phyloP scores from a whole-genome alignment of 257 asterid species.

The Nemophila menziesii region DNA sequence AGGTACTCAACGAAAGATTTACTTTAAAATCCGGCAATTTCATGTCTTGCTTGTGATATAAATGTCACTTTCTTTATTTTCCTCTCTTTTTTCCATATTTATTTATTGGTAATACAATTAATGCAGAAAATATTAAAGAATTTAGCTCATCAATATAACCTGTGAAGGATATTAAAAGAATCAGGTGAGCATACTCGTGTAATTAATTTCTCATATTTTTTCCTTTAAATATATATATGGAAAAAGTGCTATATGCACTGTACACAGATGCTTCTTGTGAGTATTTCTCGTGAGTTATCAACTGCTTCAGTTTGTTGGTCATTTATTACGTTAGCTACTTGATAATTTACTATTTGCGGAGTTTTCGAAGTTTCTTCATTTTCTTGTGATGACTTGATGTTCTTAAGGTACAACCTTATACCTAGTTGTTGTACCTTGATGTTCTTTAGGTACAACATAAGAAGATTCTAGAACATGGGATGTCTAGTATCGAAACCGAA shows the following conservation, averaged over 20 bases:
- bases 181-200: conserved; percentile 32
- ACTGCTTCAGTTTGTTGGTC: conserved; percentile 52
- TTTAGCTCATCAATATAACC: conserved; percentile 21
- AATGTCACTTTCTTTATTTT: conserved; percentile 17
- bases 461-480: conserved; percentile 63
- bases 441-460: conserved; percentile 17
- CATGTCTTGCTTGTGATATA: conserved; percentile 62
- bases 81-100: conserved; percentile 10
- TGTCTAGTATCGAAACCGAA: conserved; percentile 66
- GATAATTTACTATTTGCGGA: conserved; percentile 17
- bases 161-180: conserved; percentile 27
- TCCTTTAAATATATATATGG: neutral
- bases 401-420: neutral
- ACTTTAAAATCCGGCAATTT: conserved; percentile 24
- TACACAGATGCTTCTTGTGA: conserved; percentile 15
- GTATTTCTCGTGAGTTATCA: conserved; percentile 43
- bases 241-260: conserved; percentile 1
- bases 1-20: conserved; percentile 5
- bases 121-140: conserved; percentile 39
- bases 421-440: conserved; percentile 4
- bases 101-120: conserved; percentile 4
- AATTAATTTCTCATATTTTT: conserved; percentile 7
- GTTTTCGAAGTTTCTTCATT: conserved; percentile 18
- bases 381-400: conserved; percentile 19
- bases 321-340: conserved; percentile 31